A percentile compares a stretch with the other conserved stretches of the same genome.
Conservation (phyloP, 768 basidiomycete genomes). For the Suillus paluster region DNA sequence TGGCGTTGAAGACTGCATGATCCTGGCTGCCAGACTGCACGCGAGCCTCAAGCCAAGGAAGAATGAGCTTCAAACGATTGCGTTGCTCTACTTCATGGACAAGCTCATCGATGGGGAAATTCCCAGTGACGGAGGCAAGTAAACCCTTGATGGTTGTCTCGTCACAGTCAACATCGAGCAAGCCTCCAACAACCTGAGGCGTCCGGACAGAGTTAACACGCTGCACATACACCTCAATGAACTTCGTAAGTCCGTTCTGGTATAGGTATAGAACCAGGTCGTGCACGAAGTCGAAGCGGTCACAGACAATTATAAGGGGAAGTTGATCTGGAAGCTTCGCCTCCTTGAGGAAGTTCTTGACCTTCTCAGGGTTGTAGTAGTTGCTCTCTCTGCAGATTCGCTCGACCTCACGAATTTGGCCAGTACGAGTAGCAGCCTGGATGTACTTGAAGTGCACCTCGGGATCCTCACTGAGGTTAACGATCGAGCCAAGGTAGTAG, state of each 20-base stretch:
- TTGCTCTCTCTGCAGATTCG: constrained; percentile 98
- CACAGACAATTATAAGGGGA: constrained; percentile 99
- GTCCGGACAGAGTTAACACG: constrained; percentile 97
- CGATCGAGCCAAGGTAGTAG: constrained; percentile 97
- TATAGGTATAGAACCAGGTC: constrained; percentile 98
- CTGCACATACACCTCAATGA: constrained; percentile 99
- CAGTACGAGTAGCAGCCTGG: constrained; percentile 96
- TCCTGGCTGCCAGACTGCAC: constrained; percentile 96
- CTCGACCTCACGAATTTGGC: constrained; percentile 98
- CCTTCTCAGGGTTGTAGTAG: constrained; percentile 98
- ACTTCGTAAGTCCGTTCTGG: constrained; percentile 94
- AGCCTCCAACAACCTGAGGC: constrained; percentile 94
- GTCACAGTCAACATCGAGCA: constrained; percentile 98
- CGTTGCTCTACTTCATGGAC: constrained; percentile 97
- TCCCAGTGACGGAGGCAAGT: constrained; percentile 92
- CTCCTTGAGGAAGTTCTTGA: constrained; percentile 99
- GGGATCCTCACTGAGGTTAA: constrained; percentile 94
- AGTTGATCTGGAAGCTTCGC: constrained; percentile 96
- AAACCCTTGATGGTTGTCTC: constrained; percentile 94
- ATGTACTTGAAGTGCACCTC: constrained; percentile 99
- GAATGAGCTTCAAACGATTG: constrained; percentile 93
- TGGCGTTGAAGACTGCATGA: constrained; percentile 91
- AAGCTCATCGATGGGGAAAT: constrained; percentile 97
- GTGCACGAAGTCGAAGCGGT: constrained; percentile 99
- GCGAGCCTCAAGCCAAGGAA: constrained; percentile 95